Percentiles rank a stretch among this genome's conserved stretches.
Conservation (phyloP, 148 eudicot species). For the Euryodendron excelsum region DNA sequence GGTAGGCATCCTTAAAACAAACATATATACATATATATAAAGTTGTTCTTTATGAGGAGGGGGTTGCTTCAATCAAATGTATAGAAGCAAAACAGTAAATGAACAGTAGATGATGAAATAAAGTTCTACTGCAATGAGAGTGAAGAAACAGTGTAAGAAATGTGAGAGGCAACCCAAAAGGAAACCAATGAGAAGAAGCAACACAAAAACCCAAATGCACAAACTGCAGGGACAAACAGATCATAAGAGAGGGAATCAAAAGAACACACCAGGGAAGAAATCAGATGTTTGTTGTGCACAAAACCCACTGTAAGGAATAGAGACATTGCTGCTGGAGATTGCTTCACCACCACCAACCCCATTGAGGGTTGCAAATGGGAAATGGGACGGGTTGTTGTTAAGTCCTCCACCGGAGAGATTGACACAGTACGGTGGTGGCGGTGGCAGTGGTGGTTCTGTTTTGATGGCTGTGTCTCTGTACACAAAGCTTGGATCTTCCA, state of each 20-base stretch:
- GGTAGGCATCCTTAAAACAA: neutral
- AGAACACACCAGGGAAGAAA: constrained; percentile 22
- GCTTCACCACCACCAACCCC: neutral
- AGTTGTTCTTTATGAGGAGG: neutral
- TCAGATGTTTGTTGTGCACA: constrained; percentile 26
- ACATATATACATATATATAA: neutral
- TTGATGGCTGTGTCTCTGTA: neutral
- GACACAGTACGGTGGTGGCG: neutral
- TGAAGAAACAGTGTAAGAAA: neutral
- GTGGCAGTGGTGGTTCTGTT: constrained; percentile 1
- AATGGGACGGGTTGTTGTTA: neutral
- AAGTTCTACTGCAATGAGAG: neutral
- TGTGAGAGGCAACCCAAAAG: neutral
- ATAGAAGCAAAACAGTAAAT: neutral
- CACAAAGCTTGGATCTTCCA: neutral
- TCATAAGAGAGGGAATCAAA: neutral
- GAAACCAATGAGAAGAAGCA: neutral
- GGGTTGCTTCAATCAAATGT: too few species aligned
- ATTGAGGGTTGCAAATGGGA: neutral
- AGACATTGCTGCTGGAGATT: neutral
- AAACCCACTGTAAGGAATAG: constrained; percentile 8
- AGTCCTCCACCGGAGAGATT: neutral
- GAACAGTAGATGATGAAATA: neutral
- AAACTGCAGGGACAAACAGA: neutral
- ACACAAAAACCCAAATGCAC: constrained; percentile 11